Base-by-base conservation (phyloP, 2,329 filamentous ascomycete genomes). In the Akanthomyces dipterigenus region DNA sequence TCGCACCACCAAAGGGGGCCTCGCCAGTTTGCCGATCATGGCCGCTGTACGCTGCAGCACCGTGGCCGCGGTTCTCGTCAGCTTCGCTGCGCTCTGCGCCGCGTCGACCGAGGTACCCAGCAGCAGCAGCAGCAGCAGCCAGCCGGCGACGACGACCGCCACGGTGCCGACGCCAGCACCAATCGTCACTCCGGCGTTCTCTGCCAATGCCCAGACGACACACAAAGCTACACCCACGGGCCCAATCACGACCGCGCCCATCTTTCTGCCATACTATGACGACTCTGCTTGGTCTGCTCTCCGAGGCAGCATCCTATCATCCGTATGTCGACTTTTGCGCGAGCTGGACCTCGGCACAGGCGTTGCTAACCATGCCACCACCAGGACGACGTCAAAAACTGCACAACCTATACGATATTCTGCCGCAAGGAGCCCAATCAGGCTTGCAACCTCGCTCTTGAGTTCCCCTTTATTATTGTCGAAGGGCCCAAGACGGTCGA, bases 381-480 rank as follows among this genome's bases (percentile, higher is more conserved):
- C 38, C 64, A 79, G 77, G 70, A 80, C 62, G 64, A 68, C 18
- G 61, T 69, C 11, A 69, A 68, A 6, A 67, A 65, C 61, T 65
- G 74, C 62, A 81, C 79, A 18, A 76, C 77, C 26, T 81, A 79
- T 63, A 80, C 78, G 61, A 76, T 81, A 45, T 81, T 81, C 66
- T 81, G 79, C 63, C 74, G 75, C 11, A 72, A 76, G 34, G 68
- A 75, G 60, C 72, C 73, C n/a, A 72, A 74, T 3, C 70, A 70
- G 6, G 71, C 70, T 7, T 81, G 79, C 67, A 74, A 76, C 60
- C 69, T 81, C 8, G 75, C 75, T 7, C 74, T 77, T 16, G 77
- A 78, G 49, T 73, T 80, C 40, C 79, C 79, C 5, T 81, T 81
- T 64, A 65, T 78, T 53, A 72, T 81, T 61, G 73, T 78, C 14